Base-by-base conservation (phyloP, 2,329 filamentous ascomycete species). In the Penicillium sp. region DNA sequence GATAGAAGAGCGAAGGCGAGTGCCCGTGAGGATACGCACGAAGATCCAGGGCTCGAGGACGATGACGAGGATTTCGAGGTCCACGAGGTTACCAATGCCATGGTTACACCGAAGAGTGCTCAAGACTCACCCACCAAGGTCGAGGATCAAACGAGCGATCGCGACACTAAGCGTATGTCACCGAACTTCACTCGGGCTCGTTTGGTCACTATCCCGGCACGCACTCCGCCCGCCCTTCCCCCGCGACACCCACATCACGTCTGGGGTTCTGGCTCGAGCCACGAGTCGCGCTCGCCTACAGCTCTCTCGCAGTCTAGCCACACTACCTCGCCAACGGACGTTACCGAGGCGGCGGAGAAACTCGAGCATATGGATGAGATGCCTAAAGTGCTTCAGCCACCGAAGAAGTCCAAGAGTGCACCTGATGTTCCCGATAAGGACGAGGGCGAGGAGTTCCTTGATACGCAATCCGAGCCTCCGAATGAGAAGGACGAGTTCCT, bases 201-300 rank as follows among this genome's bases (percentile, higher is more conserved):
- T 42, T 76, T 96, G 42, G 88, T 96, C 25, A 90, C 83, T 38
- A 95, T 96, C 50, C 83, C 88, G 72, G 81, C 89, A 30, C 71
- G 84, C 1, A 62, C 55, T 14, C 82, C 89, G 1, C 90, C 91
- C 1, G 83, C 87, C 8, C 78, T 95, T 11, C 91, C 91, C 1
- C 78, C 82, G 3, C 79, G 90, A 40, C 95, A 87, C 64, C 86
- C 89, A 13, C 58, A 64, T 9, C 68, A 61, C 33, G 40, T 57
- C 19, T 59, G 53, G 68, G 44, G 54, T 49, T 52, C 61, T 53
- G 46, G 53, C 22, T 50, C 63, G 48, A 47, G 53, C 52, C 34
- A 63, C 54, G 38, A 61, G 41, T 44, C 66, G 47, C 56, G 52
- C 2, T 61, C 63, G 18, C 53, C 54, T 1, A 62, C 65, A 30